Base-by-base conservation (phyloP, 1,139 yeast species). In the Meyerozyma athensensis region DNA sequence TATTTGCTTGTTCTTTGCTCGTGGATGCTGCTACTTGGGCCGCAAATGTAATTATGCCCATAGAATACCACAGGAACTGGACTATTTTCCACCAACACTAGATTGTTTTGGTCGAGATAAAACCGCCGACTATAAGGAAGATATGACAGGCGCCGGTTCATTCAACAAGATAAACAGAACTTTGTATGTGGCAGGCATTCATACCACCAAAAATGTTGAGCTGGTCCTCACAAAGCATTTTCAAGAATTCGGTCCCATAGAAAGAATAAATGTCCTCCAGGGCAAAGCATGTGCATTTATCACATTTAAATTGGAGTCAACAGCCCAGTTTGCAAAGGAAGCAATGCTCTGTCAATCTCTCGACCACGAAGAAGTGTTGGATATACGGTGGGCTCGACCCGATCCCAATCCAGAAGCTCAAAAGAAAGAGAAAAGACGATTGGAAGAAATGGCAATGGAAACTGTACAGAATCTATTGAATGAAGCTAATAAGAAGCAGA, bases 91-190 rank as follows among this genome's bases (percentile, higher is more conserved):
- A 1, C 74, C 80, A 9, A 81, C 87, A 1, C 77, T 80, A 30
- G 98, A 92, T 59, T 90, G 97, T 52, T 92, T 92, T 67, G 97
- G 97, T 0, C 66, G 98, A 41, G 96, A 86, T 54, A 86, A 84
- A 56, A 84, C 85, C 44, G 71, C 86, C 1, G 85, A 79, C 33
- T 86, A 86, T 54, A 68, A 89, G 46, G 97, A 90, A 48, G 98
- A 92, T 58, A 87, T 89, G 96, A 81, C 85, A 33, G 98, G 97
- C 17, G 84, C 87, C 2, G 98, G 97, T 0, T 80, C 90, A n/a
- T 81, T 90, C 53, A 71, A 76, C 47, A 64, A 72, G 26, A 68
- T 68, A 19, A 90, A 89, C 54, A 63, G 81, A 39, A 87, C 97
- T 0, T 56, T 92, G 7, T 90, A 83, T 53, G 74, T 92, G 2